Base-by-base conservation (phyloP, 2,329 filamentous ascomycete genomes). In the Stachybotrys chlorohalonatus region DNA sequence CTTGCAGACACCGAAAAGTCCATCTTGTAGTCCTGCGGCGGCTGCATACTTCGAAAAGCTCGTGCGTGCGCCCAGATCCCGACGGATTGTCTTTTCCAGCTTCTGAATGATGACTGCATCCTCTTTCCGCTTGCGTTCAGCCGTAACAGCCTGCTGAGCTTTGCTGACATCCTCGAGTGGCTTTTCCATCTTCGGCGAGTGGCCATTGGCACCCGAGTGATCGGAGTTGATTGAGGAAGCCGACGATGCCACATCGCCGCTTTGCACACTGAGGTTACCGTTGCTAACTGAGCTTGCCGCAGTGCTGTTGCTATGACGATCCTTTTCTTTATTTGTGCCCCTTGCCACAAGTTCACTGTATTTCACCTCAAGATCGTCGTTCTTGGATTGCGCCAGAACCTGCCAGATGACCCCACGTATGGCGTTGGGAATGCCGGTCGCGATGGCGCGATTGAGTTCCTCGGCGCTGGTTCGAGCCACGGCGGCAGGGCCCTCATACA, bases 371-470 rank as follows among this genome's bases (percentile, higher is more conserved):
- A 99, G 75, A 49, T 95, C 90, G 57, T 93, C 87, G 62, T 90
- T 95, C 71, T 96, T 95, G 73, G 92, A 96, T 66, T 96, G 90
- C 4, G 94, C 91, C 58, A 99, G 75, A 7, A 97, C 93, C 72
- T 99, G 94, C 94, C 94, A 99, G 52, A 99, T 92, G 2, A 99
- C 94, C n/a, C 94, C 95, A 56, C 94, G 86, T 58, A 99, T 96
- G 3, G 92, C 93, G 61, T 87, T 91, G 1, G 94, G 94, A 55
- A 99, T 99, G 36, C 94, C 94, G 46, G 87, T 89, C 52, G 93
- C 89, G 62, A 99, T 96, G 24, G 94, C 92, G 60, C 81, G 84
- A 66, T 93, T 96, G 55, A 99, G 75, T 68, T 96, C 92, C 63
- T 95, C 90, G 0, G 93, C 81, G 65, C 91, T 96, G 5, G 90